Percentiles rank a stretch among this genome's conserved stretches.
Conservation (phyloP, 78 protist genomes). For the Bodo saltans region DNA sequence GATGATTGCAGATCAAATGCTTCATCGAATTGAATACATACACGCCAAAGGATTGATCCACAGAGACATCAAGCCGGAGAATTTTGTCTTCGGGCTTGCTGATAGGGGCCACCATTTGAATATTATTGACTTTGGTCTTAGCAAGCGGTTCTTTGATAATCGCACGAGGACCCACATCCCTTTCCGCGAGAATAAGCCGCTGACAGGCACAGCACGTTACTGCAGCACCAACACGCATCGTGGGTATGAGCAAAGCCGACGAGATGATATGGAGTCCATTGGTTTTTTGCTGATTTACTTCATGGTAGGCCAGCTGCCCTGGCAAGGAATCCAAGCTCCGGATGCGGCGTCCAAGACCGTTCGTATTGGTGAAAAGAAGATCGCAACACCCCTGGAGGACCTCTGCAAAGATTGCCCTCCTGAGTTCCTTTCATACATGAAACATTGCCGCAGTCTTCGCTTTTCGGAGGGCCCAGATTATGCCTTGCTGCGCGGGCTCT, state of each 20-base stretch:
- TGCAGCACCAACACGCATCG: slow-evolving; percentile 48
- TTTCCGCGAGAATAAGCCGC: slow-evolving; percentile 42
- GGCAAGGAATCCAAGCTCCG: slow-evolving; percentile 76
- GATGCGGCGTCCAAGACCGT: slow-evolving; percentile 38
- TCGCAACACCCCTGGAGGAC: slow-evolving; percentile 42
- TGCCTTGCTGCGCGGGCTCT: slow-evolving; percentile 53
- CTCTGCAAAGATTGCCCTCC: slow-evolving; percentile 58
- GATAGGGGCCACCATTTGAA: slow-evolving; percentile 8
- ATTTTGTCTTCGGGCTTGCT: slow-evolving; percentile 46
- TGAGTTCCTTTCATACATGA: slow-evolving; percentile 52
- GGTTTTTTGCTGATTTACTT: slow-evolving; percentile 71
- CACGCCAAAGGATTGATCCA: slow-evolving; percentile 33
- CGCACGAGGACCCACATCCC: slow-evolving; percentile 57
- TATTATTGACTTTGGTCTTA: slow-evolving; percentile 57
- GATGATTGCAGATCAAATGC: slow-evolving; percentile 20
- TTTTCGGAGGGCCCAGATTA: slow-evolving; percentile 81
- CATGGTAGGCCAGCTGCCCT: slow-evolving; percentile 49
- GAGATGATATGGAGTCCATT: slow-evolving; percentile 90
- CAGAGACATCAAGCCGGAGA: slow-evolving; percentile 63
- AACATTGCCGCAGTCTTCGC: slow-evolving; percentile 50
- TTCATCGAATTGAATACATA: slow-evolving; percentile 24
- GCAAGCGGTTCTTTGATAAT: slow-evolving; percentile 55
- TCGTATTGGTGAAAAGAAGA: slow-evolving; percentile 40
- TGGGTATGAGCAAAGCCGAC: slow-evolving; percentile 78
- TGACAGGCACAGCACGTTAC: slow-evolving; percentile 64